Evolutionary conservation across 2,329 filamentous ascomycete species (phyloP), one percentile per base, ranked within the genome.

Genomic region (Tolypocladium sp.): DNA sequence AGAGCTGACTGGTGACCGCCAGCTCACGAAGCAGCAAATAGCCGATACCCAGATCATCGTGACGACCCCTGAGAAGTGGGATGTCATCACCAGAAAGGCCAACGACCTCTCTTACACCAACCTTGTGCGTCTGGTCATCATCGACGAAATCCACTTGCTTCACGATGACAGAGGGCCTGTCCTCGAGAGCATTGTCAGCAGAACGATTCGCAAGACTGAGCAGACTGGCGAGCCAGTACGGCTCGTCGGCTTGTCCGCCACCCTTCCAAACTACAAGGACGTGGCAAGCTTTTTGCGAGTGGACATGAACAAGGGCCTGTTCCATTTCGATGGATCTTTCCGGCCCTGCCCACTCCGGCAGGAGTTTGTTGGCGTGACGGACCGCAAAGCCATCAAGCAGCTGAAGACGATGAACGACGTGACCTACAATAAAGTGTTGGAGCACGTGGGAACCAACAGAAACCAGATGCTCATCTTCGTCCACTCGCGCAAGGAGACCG

Each of bases 391-490:
- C 7, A 99, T 99, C 76, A 99, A 97, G 76, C 94, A 99, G 73
- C 79, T 99, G 58, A 97, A 97, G 81, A 95, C 90, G 1, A 99
- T 99, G 94, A 99, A 99, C 70, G 94, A 99, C 67, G 92, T 99
- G 58, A 97, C 92, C 60, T 99, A 99, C 74, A 95, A 88, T 64
- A 99, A 99, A 74, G 92, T 97, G 35, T 84, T 99, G 58, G 94
- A 99, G 73, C 93, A 97, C 70, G 93, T 97, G 37, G 94, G 94
- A 8, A 87, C 89, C 60, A 89, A 95, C 69, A 86, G 90, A 63
- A 96, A 99, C 68, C 94, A 99, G 73, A 97, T 99, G 92, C 85
- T 99, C 44, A 96, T 99, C 61, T 99, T 99, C 70, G 94, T 99
- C 7, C 95, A 99, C 72, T 99, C 95, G 41, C 84, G 94, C 67